These are phyloP conservation scores for Suhomyces guaymorum DNA, from an alignment of 1,139 yeast species.

Conservation along the genomic window DNA sequence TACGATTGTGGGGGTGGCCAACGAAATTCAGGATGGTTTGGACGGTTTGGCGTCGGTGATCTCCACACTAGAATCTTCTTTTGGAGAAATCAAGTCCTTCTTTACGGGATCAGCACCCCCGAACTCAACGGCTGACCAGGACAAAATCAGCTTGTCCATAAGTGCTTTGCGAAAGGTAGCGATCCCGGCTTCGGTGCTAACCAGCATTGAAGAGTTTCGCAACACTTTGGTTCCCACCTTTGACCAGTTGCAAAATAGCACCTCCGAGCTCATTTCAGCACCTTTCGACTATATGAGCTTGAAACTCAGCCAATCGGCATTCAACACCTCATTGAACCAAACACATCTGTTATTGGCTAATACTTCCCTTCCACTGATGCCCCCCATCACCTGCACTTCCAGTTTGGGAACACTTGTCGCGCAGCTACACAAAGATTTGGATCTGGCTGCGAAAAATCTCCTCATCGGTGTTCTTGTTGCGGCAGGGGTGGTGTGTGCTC, in stretches of 20 bases:
- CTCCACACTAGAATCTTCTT: conserved; percentile 46
- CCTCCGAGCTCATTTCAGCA: conserved; percentile 13
- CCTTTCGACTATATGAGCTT: conserved; percentile 15
- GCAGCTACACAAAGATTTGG: conserved; percentile 37
- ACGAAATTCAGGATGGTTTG: conserved; percentile 64
- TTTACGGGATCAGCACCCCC: conserved; percentile 36
- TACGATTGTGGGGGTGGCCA: conserved; percentile 54
- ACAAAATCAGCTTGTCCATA: conserved; percentile 60
- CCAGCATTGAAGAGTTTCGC: conserved; percentile 14
- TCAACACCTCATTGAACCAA: conserved; percentile 10
- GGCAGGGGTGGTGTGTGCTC: conserved; percentile 32
- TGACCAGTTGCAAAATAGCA: conserved; percentile 15
- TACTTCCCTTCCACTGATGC: conserved; percentile 44
- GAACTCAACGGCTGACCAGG: conserved; percentile 19
- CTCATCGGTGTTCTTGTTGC: conserved; percentile 38
- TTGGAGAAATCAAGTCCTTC: conserved; percentile 50
- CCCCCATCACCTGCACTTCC: conserved; percentile 1
- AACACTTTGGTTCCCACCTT: conserved; percentile 16
- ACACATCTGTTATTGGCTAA: conserved; percentile 4
- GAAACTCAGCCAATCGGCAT: conserved; percentile 9
- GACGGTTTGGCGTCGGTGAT: conserved; percentile 53
- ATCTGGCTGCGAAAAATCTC: conserved; percentile 35
- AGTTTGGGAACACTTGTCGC: neutral
- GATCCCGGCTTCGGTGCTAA: conserved; percentile 48
- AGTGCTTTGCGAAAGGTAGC: conserved; percentile 53